Base-by-base conservation (phyloP, 1,139 yeast genomes). In the Candida labiduridarum region DNA sequence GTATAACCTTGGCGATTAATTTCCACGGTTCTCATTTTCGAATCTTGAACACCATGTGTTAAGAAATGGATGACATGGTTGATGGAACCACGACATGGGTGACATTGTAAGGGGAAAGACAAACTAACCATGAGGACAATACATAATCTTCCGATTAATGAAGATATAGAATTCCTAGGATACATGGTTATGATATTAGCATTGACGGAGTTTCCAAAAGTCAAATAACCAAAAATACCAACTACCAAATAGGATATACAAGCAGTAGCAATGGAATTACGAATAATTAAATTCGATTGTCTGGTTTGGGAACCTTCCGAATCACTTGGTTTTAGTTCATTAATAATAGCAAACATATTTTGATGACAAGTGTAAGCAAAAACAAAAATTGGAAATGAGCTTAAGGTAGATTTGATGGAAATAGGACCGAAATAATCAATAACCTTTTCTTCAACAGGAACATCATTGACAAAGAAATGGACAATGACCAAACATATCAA, bases 281-380 rank as follows among this genome's bases (percentile, higher is more conserved):
- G 58, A 35, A 85, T 84, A 45, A 86, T 79, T 48, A 68, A 69
- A 60, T 80, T 82, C 48, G 85, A 75, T 56, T 75, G 83, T 49
- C 77, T 65, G 1, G 83, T 74, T 40, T 81, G 77, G 47, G 80
- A 77, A 47, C 86, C 85, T 39, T 56, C 61, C 8, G 46, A 51
- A 10, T 62, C 69, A 48, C 56, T 56, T 16, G 67, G 68, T 49
- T 60, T 55, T 49, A 69, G 60, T 69, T 94, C 99, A 63, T 91
- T 89, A 61, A 91, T 82, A 49, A 92, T 88, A 9, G 96, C 86
- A 67, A 89, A 92, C 85, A 94, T 87, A 64, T 87, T 94, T 72
- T 94, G 97, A 57, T 94, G 96, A 55, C 98, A 96, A 0, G 98
- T 92, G 67, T 84, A 95, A 3, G 98, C 98, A 72, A 95, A 90